phyloP scores from a whole-genome alignment of 2,329 filamentous ascomycete species.

The Colletotrichum liriopes region DNA sequence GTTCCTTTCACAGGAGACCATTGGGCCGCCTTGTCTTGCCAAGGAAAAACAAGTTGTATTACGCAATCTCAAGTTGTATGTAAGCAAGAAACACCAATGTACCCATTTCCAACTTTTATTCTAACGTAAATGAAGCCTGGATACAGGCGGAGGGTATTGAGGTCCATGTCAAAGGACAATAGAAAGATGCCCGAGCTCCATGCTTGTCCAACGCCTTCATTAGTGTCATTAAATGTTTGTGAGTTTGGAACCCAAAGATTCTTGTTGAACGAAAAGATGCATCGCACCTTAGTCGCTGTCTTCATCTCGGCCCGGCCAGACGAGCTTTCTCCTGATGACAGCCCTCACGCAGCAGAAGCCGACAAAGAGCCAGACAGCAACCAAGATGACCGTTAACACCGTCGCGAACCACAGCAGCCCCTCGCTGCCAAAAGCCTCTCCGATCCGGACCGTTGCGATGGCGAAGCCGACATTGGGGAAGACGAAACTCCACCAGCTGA shows the following conservation, averaged over 20 bases:
- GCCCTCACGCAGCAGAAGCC: conserved; percentile 60
- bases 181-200: not conserved
- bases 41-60: too few relatives aligned
- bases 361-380: conserved; percentile 66
- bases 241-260: too few relatives aligned
- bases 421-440: conserved; percentile 61
- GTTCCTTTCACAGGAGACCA: not conserved
- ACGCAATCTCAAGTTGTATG: not conserved
- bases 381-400: conserved; percentile 65
- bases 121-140: not conserved
- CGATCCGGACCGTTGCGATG: conserved; percentile 68
- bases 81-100: too few relatives aligned
- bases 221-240: not conserved
- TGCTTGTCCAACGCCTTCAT: not conserved
- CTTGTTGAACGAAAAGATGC: not conserved
- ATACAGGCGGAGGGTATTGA: not conserved
- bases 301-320: conserved; percentile 55
- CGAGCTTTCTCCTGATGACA: conserved; percentile 60
- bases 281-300: conserved; percentile 43
- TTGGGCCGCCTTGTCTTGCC: not conserved
- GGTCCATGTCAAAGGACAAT: not conserved
- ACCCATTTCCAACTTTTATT: too few relatives aligned
- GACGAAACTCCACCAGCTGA: conserved; percentile 74
- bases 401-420: conserved; percentile 63
- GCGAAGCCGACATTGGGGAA: conserved; percentile 73